Percentiles rank a stretch among this genome's conserved stretches.
Conservation (phyloP, 768 basidiomycete species). For the Crucibulum laeve region DNA sequence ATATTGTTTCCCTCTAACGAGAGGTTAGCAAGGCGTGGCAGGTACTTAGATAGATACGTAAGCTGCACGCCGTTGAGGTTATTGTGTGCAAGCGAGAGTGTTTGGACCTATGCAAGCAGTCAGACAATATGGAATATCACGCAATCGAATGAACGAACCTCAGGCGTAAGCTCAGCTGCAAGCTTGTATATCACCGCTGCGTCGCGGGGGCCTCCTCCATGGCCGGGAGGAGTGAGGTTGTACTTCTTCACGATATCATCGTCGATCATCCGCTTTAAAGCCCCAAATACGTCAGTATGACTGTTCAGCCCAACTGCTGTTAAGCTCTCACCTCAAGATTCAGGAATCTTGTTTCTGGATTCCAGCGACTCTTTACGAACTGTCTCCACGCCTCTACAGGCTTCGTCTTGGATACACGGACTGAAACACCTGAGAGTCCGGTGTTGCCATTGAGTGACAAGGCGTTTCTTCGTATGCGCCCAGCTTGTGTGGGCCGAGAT, state of each 20-base stretch:
- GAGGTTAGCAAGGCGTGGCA: conserved; percentile 77
- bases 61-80: conserved; percentile 57
- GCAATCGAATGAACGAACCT: conserved; percentile 32
- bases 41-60: conserved; percentile 59
- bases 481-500: conserved; percentile 41
- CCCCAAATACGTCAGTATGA: conserved; percentile 11
- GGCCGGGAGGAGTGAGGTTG: conserved; percentile 67
- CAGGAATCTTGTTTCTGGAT: conserved; percentile 62
- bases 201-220: conserved; percentile 58
- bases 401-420: conserved; percentile 21
- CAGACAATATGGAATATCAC: conserved; percentile 6
- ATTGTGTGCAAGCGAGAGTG: conserved; percentile 81
- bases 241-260: conserved; percentile 75
- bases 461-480: conserved; percentile 57
- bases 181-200: conserved; percentile 88
- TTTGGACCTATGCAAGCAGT: conserved; percentile 50
- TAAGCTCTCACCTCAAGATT: conserved; percentile 71
- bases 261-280: conserved; percentile 63
- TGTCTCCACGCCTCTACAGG: conserved; percentile 70
- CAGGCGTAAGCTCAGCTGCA: conserved; percentile 72
- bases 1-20: conserved; percentile 79
- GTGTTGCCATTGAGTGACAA: neutral
- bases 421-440: conserved; percentile 13
- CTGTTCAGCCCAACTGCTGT: conserved; percentile 10
- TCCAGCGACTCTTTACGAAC: conserved; percentile 71